A percentile compares a stretch with the other conserved stretches of the same genome.
Conservation (phyloP, 768 basidiomycete genomes). For the Gloeopeniophorella convolvens region DNA sequence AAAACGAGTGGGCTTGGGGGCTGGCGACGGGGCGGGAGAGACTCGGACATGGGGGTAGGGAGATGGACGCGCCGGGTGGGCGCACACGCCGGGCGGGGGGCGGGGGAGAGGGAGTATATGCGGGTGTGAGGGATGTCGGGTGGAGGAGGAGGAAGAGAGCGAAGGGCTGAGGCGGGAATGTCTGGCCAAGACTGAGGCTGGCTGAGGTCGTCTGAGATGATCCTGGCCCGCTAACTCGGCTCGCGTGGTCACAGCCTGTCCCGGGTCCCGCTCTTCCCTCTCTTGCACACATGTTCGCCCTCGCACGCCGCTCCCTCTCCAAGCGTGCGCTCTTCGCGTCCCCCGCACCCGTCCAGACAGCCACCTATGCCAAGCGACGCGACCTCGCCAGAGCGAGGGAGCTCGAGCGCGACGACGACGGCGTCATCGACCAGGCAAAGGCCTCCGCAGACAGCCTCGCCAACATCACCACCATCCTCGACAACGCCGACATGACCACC, state of each 20-base stretch:
- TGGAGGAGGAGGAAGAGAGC: conserved; percentile 14
- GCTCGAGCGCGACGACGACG: not conserved
- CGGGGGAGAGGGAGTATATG: conserved; percentile 8
- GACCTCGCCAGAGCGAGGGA: not conserved
- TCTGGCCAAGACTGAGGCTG: not conserved
- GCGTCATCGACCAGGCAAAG: too few relatives aligned
- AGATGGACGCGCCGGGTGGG: conserved; percentile 10
- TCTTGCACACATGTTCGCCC: not conserved
- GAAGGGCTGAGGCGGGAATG: conserved; percentile 14
- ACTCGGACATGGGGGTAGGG: conserved; percentile 28
- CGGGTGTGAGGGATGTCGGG: conserved; percentile 16
- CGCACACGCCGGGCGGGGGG: conserved; percentile 14
- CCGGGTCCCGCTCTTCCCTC: conserved; percentile 5
- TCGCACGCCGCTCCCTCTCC: not conserved
- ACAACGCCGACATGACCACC: not conserved
- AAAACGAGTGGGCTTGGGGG: conserved; percentile 81
- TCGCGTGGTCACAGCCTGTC: conserved; percentile 6
- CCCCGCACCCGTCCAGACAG: not conserved
- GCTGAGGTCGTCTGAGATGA: not conserved
- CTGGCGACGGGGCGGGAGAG: conserved; percentile 30
- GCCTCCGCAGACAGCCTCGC: too few relatives aligned
- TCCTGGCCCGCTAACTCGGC: not conserved
- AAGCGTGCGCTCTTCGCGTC: not conserved
- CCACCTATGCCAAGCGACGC: not conserved
- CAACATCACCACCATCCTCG: conserved; percentile 12